A percentile compares a stretch with the other conserved stretches of the same genome.
Evolutionary conservation across 768 basidiomycete species (phyloP).

Genomic region (Pleurotus giganteus): DNA sequence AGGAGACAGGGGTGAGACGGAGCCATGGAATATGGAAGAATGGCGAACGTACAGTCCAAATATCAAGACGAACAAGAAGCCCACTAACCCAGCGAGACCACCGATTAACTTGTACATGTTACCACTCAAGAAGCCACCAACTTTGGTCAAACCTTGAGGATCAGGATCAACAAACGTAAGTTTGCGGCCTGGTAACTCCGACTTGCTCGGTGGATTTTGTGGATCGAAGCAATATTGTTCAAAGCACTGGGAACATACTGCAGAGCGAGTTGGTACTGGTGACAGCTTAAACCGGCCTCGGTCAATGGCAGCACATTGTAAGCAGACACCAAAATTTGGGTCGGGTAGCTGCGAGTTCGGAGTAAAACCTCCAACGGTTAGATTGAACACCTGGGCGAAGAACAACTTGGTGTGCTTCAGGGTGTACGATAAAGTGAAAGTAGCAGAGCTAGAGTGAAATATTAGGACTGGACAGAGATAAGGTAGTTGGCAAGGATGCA

Average conservation of each 20-base stretch:
- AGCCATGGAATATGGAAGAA: background rate
- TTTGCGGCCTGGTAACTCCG: slow-evolving; percentile 34
- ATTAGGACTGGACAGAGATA: slow-evolving; percentile 3
- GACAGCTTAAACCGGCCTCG: slow-evolving; percentile 42
- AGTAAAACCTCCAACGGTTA: slow-evolving; percentile 57
- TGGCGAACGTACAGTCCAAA: slow-evolving; percentile 35
- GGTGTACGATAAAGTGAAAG: slow-evolving; percentile 62
- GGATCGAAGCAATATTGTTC: slow-evolving; percentile 56
- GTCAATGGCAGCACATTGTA: slow-evolving; percentile 64
- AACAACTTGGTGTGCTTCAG: slow-evolving; percentile 51
- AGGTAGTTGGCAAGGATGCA: slow-evolving; percentile 12
- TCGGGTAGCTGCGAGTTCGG: slow-evolving; percentile 60
- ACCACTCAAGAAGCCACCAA: slow-evolving; percentile 39
- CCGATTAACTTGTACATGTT: slow-evolving; percentile 50
- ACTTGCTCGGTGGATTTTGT: slow-evolving; percentile 37
- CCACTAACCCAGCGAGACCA: slow-evolving; percentile 39
- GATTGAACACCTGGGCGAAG: slow-evolving; percentile 58
- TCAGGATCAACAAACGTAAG: slow-evolving; percentile 53
- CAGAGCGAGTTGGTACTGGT: slow-evolving; percentile 36
- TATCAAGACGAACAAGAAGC: slow-evolving; percentile 35
- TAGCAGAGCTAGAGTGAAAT: slow-evolving; percentile 40
- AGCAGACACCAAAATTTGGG: slow-evolving; percentile 60
- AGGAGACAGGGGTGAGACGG: background rate
- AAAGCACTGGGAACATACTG: slow-evolving; percentile 44
- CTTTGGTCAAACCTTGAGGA: slow-evolving; percentile 42